These are phyloP conservation scores for Barbatosphaeria neglecta DNA, from an alignment of 495 filamentous ascomycete genomes.

Conservation along the genomic window DNA sequence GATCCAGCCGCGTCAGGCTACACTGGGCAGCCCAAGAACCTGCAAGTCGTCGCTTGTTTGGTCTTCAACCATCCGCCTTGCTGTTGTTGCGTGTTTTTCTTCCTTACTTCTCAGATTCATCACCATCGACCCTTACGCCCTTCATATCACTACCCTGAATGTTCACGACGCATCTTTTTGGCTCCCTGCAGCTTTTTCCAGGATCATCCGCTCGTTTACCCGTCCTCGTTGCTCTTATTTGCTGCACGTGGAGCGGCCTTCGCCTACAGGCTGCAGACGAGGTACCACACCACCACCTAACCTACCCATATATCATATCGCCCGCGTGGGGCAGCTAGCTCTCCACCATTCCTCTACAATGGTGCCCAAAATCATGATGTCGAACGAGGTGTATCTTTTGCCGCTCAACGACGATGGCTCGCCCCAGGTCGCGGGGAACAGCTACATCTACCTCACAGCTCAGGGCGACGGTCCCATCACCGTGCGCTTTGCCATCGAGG, in stretches of 20 bases:
- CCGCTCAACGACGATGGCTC: slow-evolving; percentile 85
- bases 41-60: too few relatives aligned
- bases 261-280: not conserved
- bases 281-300: not conserved
- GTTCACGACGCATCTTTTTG: not conserved
- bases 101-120: too few relatives aligned
- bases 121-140: too few relatives aligned
- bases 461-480: slow-evolving; percentile 57
- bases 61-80: too few relatives aligned
- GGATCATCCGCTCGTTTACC: not conserved
- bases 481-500: slow-evolving; percentile 87
- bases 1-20: too few relatives aligned
- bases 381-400: slow-evolving; percentile 67
- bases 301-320: slow-evolving; percentile 4
- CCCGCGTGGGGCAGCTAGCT: slow-evolving; percentile 1
- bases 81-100: too few relatives aligned
- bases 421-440: slow-evolving; percentile 68
- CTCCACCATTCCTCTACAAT: slow-evolving; percentile 17
- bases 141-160: not conserved
- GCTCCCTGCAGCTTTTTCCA: not conserved
- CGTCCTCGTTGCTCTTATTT: not conserved
- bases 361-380: slow-evolving; percentile 40
- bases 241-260: not conserved
- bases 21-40: too few relatives aligned
- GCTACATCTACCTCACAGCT: slow-evolving; percentile 83